Evolutionary conservation across 768 basidiomycete species (phyloP).

Genomic region (Agrocybe pediades): DNA sequence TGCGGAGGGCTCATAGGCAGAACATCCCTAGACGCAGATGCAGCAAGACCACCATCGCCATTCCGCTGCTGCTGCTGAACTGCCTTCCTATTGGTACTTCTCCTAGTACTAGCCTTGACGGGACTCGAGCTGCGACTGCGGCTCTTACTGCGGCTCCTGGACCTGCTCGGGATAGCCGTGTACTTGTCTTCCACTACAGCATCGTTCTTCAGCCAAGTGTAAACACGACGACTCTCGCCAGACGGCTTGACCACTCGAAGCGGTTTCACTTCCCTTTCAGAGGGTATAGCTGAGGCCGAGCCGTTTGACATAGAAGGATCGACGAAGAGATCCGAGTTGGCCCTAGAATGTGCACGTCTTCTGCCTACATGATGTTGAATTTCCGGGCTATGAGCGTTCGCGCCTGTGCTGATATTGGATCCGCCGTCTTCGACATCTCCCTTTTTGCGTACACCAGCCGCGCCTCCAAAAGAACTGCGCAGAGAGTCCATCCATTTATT

Average conservation of each 20-base stretch:
- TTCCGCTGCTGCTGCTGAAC: not conserved
- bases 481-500: constrained; percentile 33
- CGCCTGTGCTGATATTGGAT: not conserved
- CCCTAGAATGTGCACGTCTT: constrained; percentile 21
- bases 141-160: constrained; percentile 23
- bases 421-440: not conserved
- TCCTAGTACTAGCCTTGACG: constrained; percentile 7
- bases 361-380: not conserved
- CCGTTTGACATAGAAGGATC: not conserved
- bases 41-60: not conserved
- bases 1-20: constrained; percentile 60
- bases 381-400: not conserved
- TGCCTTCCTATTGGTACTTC: not conserved
- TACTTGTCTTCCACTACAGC: constrained; percentile 34
- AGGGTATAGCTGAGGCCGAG: not conserved
- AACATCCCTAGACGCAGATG: constrained; percentile 21
- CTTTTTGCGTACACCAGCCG: not conserved
- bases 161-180: constrained; percentile 36
- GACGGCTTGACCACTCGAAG: constrained; percentile 2
- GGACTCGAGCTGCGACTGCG: constrained; percentile 26
- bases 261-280: not conserved
- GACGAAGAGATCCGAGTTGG: constrained; percentile 28
- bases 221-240: constrained; percentile 9
- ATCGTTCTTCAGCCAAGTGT: constrained; percentile 10
- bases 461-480: constrained; percentile 18